phyloP scores from a whole-genome alignment of 2,329 filamentous ascomycete species.

The Elsinoe necatrix region DNA sequence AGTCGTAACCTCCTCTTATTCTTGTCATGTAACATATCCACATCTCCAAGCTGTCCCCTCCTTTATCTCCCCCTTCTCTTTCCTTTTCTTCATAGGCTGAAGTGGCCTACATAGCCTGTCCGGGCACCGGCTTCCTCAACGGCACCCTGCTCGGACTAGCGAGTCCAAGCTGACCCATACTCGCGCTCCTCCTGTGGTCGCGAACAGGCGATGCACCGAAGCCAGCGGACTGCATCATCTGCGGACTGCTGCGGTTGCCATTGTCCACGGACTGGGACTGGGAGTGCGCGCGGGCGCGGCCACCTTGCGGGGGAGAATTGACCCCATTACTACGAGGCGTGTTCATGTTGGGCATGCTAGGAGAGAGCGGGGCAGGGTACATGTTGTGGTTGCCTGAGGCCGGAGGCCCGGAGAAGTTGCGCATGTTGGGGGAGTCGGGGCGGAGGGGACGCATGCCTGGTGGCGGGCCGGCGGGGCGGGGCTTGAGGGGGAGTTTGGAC shows the following conservation, averaged over 20 bases:
- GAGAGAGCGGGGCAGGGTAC: constrained; percentile 14
- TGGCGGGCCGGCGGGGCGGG: constrained; percentile 56
- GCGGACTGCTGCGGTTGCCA: background rate
- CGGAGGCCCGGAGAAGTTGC: constrained; percentile 20
- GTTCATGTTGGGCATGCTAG: constrained; percentile 14
- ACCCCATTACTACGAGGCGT: background rate
- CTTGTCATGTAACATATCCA: background rate
- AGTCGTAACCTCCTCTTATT: background rate
- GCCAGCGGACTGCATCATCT: constrained; percentile 15
- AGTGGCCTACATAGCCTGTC: constrained; percentile 34
- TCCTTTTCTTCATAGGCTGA: background rate
- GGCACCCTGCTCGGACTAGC: constrained; percentile 25
- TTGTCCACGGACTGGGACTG: constrained; percentile 1
- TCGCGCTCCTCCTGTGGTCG: constrained; percentile 11
- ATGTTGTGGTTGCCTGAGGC: constrained; percentile 7
- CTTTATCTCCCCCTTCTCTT: too few relatives aligned
- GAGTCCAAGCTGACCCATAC: constrained; percentile 2
- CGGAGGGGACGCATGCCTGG: constrained; percentile 28
- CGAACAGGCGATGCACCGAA: background rate
- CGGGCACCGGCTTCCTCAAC: constrained; percentile 40
- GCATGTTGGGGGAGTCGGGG: constrained; percentile 27
- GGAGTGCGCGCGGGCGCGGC: background rate
- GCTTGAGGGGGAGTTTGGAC: constrained; percentile 84
- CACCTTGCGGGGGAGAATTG: background rate
- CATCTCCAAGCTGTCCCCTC: too few relatives aligned